These are phyloP conservation scores for Citrus inodora DNA, from an alignment of 345 rosid species.

Conservation along the genomic window DNA sequence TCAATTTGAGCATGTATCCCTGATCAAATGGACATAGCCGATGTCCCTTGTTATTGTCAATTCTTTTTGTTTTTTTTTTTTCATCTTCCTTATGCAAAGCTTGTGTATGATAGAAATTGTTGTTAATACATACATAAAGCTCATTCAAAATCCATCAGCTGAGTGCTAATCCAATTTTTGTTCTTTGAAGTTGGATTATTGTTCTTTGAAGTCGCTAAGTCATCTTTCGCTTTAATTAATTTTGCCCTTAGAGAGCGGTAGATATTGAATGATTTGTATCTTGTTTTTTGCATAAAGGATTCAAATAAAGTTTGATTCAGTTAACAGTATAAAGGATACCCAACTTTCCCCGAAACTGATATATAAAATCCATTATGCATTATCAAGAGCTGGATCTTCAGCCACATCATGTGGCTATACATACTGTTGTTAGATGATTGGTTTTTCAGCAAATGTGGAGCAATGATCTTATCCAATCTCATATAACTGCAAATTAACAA, in stretches of 20 bases:
- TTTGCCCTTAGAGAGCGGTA: not conserved
- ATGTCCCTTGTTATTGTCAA: constrained; percentile 25
- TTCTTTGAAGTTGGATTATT: not conserved
- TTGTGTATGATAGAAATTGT: constrained; percentile 1
- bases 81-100: constrained; percentile 15
- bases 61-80: not conserved
- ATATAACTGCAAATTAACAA: not conserved
- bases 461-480: not conserved
- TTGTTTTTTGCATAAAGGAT: not conserved
- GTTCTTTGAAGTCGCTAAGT: not conserved
- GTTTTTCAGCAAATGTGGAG: not conserved
- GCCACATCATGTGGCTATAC: not conserved
- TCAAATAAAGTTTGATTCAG: not conserved
- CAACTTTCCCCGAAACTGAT: not conserved
- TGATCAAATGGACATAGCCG: constrained; percentile 29
- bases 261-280: not conserved
- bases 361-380: not conserved
- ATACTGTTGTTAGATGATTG: not conserved
- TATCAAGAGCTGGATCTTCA: not conserved
- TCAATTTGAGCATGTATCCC: constrained; percentile 15
- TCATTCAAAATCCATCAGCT: constrained; percentile 1
- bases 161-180: constrained; percentile 1
- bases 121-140: constrained; percentile 2
- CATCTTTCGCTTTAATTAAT: not conserved
- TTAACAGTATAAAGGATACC: not conserved